phyloP scores from a whole-genome alignment of 805 yeast species.

The Starmerella ratchasimensis region DNA sequence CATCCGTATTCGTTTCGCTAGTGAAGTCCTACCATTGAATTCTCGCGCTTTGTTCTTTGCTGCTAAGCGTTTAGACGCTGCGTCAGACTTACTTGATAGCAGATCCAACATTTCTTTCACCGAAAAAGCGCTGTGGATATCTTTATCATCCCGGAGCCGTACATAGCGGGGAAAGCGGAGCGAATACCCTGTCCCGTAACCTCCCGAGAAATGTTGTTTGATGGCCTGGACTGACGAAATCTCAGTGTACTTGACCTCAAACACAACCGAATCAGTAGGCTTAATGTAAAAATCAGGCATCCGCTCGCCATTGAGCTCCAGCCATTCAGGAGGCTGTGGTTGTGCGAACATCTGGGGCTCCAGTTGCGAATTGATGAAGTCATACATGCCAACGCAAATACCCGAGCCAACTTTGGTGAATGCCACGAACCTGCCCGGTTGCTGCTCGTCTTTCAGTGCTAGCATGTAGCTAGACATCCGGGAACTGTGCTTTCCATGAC shows the following conservation, averaged over 20 bases:
- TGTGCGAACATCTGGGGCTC: conserved; percentile 44
- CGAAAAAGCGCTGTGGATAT: conserved; percentile 41
- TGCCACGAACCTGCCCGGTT: conserved; percentile 37
- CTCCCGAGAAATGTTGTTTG: conserved; percentile 15
- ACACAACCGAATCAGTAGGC: conserved; percentile 61
- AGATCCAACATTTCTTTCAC: conserved; percentile 35
- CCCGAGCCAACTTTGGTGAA: conserved; percentile 82
- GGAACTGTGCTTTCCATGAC: conserved; percentile 38
- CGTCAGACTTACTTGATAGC: background rate
- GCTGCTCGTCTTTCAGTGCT: conserved; percentile 42
- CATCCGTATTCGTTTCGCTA: too few species aligned
- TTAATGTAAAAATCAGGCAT: conserved; percentile 47
- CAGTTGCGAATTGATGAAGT: conserved; percentile 42
- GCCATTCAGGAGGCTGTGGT: conserved; percentile 13
- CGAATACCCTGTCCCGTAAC: conserved; percentile 55
- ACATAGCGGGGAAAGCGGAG: conserved; percentile 65
- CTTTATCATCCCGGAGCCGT: conserved; percentile 54
- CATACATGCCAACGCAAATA: conserved; percentile 48
- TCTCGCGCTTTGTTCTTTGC: background rate
- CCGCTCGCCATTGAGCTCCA: conserved; percentile 7
- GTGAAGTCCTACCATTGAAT: too few species aligned
- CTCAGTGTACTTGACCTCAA: conserved; percentile 74
- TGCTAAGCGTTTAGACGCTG: background rate
- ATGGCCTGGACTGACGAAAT: conserved; percentile 33
- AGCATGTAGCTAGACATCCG: conserved; percentile 47